A percentile compares a stretch with the other conserved stretches of the same genome.
These are phyloP conservation scores for Phialocephala sp. DNA, from an alignment of 2,329 filamentous ascomycete genomes.

Conservation along the genomic window DNA sequence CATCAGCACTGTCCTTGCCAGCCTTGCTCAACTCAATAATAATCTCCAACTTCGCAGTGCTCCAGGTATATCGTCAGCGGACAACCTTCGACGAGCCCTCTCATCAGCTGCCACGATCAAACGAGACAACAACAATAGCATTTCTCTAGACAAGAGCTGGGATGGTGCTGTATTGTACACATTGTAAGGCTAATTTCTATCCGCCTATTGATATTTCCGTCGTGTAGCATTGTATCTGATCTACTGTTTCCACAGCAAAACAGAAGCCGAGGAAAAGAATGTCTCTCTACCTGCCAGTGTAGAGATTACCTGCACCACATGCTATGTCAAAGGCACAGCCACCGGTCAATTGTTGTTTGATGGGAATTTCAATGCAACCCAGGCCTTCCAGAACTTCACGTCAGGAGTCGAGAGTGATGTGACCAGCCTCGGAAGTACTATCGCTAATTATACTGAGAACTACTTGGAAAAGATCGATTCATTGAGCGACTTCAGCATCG, in stretches of 20 bases:
- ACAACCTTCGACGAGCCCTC: constrained; percentile 31
- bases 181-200: constrained; percentile 13
- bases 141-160: constrained; percentile 49
- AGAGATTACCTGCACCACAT: constrained; percentile 54
- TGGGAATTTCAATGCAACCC: constrained; percentile 48
- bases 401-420: constrained; percentile 43
- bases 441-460: constrained; percentile 35
- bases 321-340: constrained; percentile 56
- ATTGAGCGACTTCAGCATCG: background rate
- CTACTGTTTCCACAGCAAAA: constrained; percentile 2
- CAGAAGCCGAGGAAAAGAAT: constrained; percentile 28
- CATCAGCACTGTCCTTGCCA: constrained; percentile 16
- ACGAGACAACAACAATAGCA: constrained; percentile 41
- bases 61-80: background rate
- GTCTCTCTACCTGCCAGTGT: constrained; percentile 39
- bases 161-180: constrained; percentile 47
- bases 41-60: constrained; percentile 37
- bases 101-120: constrained; percentile 21
- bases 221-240: constrained; percentile 28
- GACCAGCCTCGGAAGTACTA: constrained; percentile 44
- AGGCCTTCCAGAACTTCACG: constrained; percentile 45
- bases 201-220: background rate
- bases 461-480: constrained; percentile 4
- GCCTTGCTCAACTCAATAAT: constrained; percentile 9
- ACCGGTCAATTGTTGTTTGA: constrained; percentile 50